Percentiles rank a stretch among this genome's conserved stretches.
Conservation (phyloP, 1,284 basidiomycete species). For the Gastroboletus turbinatus region DNA sequence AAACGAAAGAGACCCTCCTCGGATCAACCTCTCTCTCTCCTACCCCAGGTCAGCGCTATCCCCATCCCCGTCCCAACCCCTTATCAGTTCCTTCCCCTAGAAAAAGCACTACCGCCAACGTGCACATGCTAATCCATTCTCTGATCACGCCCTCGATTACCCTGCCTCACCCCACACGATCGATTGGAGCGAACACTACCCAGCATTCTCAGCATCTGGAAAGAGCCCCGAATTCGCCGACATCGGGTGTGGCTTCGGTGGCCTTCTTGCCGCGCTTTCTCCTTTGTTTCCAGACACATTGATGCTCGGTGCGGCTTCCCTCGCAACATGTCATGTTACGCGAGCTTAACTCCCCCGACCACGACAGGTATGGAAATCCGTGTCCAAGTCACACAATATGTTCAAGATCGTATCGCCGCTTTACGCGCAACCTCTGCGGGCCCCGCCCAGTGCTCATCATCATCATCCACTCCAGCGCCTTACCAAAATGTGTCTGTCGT, state of each 20-base stretch:
- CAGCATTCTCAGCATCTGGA: conserved; percentile 57
- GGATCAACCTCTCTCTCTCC: conserved; percentile 12
- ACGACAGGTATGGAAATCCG: conserved; percentile 92
- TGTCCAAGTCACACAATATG: conserved; percentile 95
- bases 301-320: conserved; percentile 79
- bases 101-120: conserved; percentile 97
- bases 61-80: not conserved
- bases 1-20: conserved; percentile 30
- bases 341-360: conserved; percentile 3
- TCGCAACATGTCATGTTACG: not conserved
- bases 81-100: conserved; percentile 39
- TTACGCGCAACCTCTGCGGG: conserved; percentile 60
- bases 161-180: conserved; percentile 78
- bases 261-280: conserved; percentile 87
- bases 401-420: conserved; percentile 90
- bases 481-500: conserved; percentile 95
- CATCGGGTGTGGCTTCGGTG: conserved; percentile 98
- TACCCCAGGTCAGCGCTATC: conserved; percentile 29
- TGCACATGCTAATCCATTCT: conserved; percentile 98
- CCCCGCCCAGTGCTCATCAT: conserved; percentile 19
- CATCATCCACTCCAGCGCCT: conserved; percentile 31
- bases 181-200: conserved; percentile 88
- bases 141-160: conserved; percentile 91
- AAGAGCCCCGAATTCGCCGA: conserved; percentile 92
- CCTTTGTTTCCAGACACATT: conserved; percentile 90